phyloP scores from a whole-genome alignment of 73 alveolate species.

The Paramecium octaurelia region DNA sequence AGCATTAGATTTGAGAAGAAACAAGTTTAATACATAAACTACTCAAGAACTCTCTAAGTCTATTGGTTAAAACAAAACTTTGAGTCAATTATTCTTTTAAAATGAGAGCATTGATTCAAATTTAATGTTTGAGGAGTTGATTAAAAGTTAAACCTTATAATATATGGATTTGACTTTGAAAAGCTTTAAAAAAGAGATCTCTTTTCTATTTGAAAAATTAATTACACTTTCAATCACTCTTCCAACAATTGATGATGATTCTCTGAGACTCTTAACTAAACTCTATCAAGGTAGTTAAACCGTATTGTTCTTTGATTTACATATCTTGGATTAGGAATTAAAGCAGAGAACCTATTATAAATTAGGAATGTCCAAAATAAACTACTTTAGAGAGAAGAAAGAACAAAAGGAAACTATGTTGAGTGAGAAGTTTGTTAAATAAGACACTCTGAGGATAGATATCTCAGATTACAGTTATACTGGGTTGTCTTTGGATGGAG shows the following conservation, averaged over 20 bases:
- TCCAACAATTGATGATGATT: background rate
- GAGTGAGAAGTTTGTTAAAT: background rate
- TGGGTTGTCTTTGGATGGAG: conserved; percentile 57
- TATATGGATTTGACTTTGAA: background rate
- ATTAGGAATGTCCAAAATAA: background rate
- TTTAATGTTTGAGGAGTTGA: background rate
- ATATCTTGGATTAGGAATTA: background rate
- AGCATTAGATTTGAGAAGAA: background rate
- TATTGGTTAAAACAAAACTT: background rate
- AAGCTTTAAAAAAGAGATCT: background rate
- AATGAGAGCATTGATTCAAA: background rate
- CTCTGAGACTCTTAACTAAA: background rate
- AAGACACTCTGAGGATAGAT: background rate
- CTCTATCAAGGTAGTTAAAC: background rate
- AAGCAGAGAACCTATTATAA: background rate
- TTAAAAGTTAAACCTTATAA: background rate
- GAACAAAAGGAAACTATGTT: background rate
- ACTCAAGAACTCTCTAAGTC: background rate
- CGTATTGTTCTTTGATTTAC: background rate
- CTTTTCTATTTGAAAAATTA: background rate
- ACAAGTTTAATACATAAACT: background rate
- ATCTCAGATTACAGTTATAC: background rate
- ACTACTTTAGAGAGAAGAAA: background rate
- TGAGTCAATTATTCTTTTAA: background rate
- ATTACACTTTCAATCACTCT: background rate